phyloP scores from a whole-genome alignment of 1,139 yeast species.

The Debaryomyces fabryi region DNA sequence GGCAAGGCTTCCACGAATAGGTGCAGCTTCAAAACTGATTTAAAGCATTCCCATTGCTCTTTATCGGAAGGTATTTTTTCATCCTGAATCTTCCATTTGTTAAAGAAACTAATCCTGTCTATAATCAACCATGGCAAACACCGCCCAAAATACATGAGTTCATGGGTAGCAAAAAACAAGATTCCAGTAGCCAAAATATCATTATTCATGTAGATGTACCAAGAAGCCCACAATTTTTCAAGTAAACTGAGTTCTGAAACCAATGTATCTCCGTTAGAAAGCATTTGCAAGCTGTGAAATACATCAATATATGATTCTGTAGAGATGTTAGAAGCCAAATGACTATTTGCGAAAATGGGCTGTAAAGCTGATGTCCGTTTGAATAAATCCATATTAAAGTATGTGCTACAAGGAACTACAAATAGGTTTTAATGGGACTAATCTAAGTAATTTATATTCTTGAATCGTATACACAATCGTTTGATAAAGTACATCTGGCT shows the following conservation, averaged over 20 bases:
- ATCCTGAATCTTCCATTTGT: slow-evolving; percentile 80
- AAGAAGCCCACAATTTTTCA: slow-evolving; percentile 77
- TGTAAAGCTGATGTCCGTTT: slow-evolving; percentile 15
- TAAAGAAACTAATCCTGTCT: slow-evolving; percentile 75
- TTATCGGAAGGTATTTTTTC: slow-evolving; percentile 71
- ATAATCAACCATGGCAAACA: slow-evolving; percentile 83
- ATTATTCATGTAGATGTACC: slow-evolving; percentile 72
- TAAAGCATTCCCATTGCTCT: slow-evolving; percentile 92
- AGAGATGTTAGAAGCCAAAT: background rate
- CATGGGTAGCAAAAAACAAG: slow-evolving; percentile 73
- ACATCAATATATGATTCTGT: slow-evolving; percentile 11
- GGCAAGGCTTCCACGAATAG: slow-evolving; percentile 92
- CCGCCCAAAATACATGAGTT: slow-evolving; percentile 79
- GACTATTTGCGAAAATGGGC: slow-evolving; percentile 12
- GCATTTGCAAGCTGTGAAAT: slow-evolving; percentile 10
- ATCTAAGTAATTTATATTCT: background rate
- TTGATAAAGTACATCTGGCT: background rate
- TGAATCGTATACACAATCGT: background rate
- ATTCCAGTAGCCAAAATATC: slow-evolving; percentile 85
- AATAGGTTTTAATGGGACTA: background rate
- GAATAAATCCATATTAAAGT: slow-evolving; percentile 8
- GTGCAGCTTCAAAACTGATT: slow-evolving; percentile 81
- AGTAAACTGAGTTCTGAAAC: slow-evolving; percentile 29
- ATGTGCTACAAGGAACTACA: background rate
- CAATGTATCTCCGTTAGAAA: slow-evolving; percentile 12